Percentiles rank a stretch among this genome's conserved stretches.
Conservation (phyloP, 1,284 basidiomycete genomes). For the Papiliotrema fonsecae region DNA sequence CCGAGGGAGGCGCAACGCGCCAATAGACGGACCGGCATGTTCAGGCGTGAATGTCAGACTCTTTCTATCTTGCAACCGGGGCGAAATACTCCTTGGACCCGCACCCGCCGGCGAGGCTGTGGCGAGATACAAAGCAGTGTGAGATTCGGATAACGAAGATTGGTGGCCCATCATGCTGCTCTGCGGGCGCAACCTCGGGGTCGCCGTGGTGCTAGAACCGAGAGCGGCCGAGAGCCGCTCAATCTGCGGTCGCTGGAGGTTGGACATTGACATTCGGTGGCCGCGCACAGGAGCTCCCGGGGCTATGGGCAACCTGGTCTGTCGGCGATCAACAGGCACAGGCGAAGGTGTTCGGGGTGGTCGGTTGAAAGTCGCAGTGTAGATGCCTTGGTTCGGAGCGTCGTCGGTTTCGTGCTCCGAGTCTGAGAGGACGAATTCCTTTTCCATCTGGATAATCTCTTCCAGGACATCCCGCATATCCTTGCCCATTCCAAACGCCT, state of each 20-base stretch:
- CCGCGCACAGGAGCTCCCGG: conserved; percentile 27
- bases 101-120: conserved; percentile 35
- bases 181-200: conserved; percentile 14
- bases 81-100: conserved; percentile 30
- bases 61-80: conserved; percentile 27
- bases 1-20: conserved; percentile 9
- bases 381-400: conserved; percentile 11
- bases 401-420: conserved; percentile 10
- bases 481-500: conserved; percentile 35
- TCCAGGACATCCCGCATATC: conserved; percentile 47
- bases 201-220: background rate
- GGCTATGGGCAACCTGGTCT: conserved; percentile 8
- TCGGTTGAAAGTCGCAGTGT: conserved; percentile 28
- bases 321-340: conserved; percentile 12
- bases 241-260: too few relatives aligned
- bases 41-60: conserved; percentile 37
- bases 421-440: conserved; percentile 35
- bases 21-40: conserved; percentile 30
- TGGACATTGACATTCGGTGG: conserved; percentile 18
- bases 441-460: conserved; percentile 48
- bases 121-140: conserved; percentile 42
- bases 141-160: conserved; percentile 43
- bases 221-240: too few relatives aligned
- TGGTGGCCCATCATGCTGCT: conserved; percentile 32
- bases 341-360: conserved; percentile 37